phyloP scores from a whole-genome alignment of 1,139 yeast species.

The Blastobotrys persicus region DNA sequence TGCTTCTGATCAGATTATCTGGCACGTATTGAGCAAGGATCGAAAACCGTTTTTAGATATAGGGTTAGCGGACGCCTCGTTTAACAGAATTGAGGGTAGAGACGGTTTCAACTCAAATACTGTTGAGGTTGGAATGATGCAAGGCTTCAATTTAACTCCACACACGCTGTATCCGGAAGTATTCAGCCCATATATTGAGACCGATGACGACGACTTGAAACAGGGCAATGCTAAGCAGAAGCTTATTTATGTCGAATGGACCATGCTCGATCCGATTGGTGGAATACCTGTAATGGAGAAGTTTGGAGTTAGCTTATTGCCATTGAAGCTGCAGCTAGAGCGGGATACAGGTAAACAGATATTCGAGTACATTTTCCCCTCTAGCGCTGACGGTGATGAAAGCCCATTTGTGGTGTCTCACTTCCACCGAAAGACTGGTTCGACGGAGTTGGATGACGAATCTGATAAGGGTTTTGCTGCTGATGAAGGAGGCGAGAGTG shows the following conservation, averaged over 20 bases:
- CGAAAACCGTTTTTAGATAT: conserved; percentile 70
- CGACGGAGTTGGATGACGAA: conserved; percentile 14
- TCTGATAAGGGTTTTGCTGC: conserved; percentile 14
- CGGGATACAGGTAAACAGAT: conserved; percentile 61
- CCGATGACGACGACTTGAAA: conserved; percentile 17
- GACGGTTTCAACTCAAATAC: conserved; percentile 65
- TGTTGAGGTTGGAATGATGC: conserved; percentile 59
- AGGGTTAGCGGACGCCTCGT: conserved; percentile 61
- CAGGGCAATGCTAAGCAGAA: conserved; percentile 26
- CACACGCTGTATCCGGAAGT: conserved; percentile 68
- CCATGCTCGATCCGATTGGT: conserved; percentile 74
- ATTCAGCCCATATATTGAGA: conserved; percentile 50
- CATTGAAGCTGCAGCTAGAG: conserved; percentile 72
- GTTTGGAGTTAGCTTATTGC: conserved; percentile 52
- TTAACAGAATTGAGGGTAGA: conserved; percentile 56
- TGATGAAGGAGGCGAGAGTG: conserved; percentile 9
- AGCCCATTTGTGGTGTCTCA: conserved; percentile 25
- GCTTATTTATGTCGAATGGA: conserved; percentile 64
- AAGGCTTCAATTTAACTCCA: conserved; percentile 66
- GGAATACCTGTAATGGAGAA: conserved; percentile 71
- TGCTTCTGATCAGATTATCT: conserved; percentile 66
- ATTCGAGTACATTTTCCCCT: conserved; percentile 65
- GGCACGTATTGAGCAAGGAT: conserved; percentile 65
- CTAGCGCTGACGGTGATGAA: conserved; percentile 34
- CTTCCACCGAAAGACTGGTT: conserved; percentile 13